Conservation (phyloP, 2,329 filamentous ascomycete genomes). For the Neophaeococcomyces mojaviensis region DNA sequence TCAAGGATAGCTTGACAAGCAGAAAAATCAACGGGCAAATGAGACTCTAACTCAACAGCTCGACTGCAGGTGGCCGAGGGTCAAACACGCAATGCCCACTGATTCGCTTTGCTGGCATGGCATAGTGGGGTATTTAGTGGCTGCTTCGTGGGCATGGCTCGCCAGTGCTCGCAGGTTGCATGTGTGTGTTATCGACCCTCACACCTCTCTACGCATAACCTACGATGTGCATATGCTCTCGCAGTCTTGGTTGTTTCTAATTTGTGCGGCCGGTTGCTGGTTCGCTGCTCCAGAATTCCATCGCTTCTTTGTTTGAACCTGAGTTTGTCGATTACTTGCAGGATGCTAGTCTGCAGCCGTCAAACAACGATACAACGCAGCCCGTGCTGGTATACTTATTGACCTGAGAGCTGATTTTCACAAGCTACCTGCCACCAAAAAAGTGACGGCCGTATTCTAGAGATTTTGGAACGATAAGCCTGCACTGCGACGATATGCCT, state of each 20-base stretch:
- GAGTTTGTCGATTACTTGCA: slow-evolving; percentile 4
- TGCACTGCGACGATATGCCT: neutral
- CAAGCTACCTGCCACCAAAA: neutral
- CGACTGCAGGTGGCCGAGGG: neutral
- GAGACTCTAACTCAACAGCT: neutral
- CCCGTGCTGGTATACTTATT: neutral
- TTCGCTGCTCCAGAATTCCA: neutral
- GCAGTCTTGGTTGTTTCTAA: slow-evolving; percentile 1
- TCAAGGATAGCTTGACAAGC: neutral
- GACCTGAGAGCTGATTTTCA: neutral
- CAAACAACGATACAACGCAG: slow-evolving; percentile 3
- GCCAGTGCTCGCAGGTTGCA: neutral
- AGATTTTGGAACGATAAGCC: neutral
- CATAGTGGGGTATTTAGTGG: neutral
- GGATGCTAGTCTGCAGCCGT: slow-evolving; percentile 4
- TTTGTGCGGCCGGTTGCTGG: neutral
- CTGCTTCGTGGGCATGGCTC: neutral
- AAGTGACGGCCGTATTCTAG: too few species aligned
- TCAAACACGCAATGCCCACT: neutral
- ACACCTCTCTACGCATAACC: neutral
- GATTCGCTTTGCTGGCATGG: neutral
- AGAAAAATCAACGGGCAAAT: too few species aligned
- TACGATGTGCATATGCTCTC: neutral
- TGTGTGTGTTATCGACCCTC: slow-evolving; percentile 4
- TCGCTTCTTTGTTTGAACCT: slow-evolving; percentile 1